phyloP scores from a whole-genome alignment of 768 basidiomycete species.

The Trametes meyenii region DNA sequence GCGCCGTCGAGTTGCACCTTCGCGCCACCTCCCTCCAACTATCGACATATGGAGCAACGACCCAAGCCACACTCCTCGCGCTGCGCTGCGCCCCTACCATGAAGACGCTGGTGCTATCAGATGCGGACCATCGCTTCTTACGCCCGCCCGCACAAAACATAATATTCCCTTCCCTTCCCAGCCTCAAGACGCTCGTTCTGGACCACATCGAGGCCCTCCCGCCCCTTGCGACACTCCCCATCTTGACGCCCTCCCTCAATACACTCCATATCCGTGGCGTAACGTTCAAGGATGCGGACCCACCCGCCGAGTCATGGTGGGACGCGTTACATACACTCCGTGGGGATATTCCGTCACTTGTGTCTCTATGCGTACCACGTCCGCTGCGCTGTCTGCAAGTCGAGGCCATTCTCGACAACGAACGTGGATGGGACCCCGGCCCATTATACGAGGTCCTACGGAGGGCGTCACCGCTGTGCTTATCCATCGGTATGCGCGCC shows the following conservation, averaged over 20 bases:
- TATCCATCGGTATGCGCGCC: slow-evolving; percentile 2
- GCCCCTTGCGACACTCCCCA: neutral
- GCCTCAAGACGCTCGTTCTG: slow-evolving; percentile 3
- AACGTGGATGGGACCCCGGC: neutral
- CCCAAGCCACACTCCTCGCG: too few relatives aligned
- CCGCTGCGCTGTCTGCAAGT: neutral
- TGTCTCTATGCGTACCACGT: neutral
- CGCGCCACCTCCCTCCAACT: too few relatives aligned
- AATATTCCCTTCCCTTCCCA: slow-evolving; percentile 2
- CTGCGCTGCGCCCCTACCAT: too few relatives aligned
- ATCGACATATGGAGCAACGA: too few relatives aligned
- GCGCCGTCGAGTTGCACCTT: too few relatives aligned
- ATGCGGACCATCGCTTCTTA: too few relatives aligned
- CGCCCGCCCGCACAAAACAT: too few relatives aligned
- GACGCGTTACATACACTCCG: neutral
- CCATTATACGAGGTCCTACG: neutral
- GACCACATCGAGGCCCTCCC: neutral
- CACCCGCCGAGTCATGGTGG: neutral
- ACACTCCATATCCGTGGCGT: neutral
- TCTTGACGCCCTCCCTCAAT: neutral
- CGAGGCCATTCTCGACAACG: neutral
- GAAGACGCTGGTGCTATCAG: too few relatives aligned
- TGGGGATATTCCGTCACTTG: slow-evolving; percentile 1
- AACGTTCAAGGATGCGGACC: neutral
- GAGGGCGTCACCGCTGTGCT: neutral